A percentile compares a stretch with the other conserved stretches of the same genome.
These are phyloP conservation scores for Hondaea fermentalgiana DNA, from an alignment of 108 stramenopile species.

Conservation along the genomic window DNA sequence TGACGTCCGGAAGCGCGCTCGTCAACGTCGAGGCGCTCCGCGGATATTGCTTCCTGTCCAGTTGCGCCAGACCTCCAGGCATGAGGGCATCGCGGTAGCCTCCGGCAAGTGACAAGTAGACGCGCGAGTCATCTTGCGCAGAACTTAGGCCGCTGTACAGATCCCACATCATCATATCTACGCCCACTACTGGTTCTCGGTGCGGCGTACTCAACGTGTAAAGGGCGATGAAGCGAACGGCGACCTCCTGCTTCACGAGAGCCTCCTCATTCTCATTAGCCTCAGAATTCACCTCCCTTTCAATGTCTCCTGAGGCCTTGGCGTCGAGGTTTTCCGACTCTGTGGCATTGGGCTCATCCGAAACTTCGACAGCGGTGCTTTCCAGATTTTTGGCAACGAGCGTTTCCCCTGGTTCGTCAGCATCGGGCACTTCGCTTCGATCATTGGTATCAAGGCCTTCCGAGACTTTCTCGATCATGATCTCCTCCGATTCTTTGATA, in stretches of 20 bases:
- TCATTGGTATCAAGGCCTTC: too few species aligned
- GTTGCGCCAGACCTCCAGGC: background rate
- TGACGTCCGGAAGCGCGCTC: background rate
- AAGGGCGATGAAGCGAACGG: background rate
- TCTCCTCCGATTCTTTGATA: too few species aligned
- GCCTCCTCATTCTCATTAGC: background rate
- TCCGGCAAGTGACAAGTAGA: background rate
- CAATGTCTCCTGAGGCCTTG: background rate
- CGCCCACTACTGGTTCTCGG: background rate
- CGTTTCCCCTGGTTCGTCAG: too few species aligned
- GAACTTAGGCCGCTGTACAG: background rate
- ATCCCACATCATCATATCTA: background rate
- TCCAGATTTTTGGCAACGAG: too few species aligned
- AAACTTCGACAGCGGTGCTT: too few species aligned
- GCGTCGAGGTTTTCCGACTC: too few species aligned
- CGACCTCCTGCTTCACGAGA: background rate
- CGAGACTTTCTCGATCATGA: too few species aligned
- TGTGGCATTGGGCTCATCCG: too few species aligned
- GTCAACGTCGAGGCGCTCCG: background rate
- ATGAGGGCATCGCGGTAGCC: conserved; percentile 1
- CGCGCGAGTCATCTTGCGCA: background rate
- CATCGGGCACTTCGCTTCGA: too few species aligned
- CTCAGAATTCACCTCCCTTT: background rate
- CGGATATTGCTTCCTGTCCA: background rate
- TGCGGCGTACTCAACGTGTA: background rate